Evolutionary conservation across 2,329 filamentous ascomycete genomes (phyloP).

Genomic region (Capronia coronata): DNA sequence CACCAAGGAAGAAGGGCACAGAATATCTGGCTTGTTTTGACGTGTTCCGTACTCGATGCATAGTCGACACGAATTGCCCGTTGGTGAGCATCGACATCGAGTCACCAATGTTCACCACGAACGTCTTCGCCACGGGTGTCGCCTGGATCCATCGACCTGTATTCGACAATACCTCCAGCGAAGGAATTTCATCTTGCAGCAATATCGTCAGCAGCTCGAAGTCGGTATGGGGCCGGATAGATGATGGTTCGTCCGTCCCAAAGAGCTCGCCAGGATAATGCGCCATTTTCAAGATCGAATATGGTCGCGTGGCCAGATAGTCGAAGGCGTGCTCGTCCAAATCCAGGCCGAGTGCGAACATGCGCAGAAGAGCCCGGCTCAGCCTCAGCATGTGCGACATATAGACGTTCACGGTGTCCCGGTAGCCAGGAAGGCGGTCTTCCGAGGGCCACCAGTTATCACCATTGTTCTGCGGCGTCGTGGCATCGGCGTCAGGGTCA

Average conservation of each 20-base stretch:
- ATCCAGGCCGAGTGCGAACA: slow-evolving; percentile 51
- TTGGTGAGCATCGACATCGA: slow-evolving; percentile 48
- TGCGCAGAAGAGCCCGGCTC: slow-evolving; percentile 46
- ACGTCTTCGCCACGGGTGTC: slow-evolving; percentile 37
- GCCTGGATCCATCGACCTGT: slow-evolving; percentile 41
- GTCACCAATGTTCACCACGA: slow-evolving; percentile 48
- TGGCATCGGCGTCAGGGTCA: slow-evolving; percentile 10
- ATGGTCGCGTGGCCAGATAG: slow-evolving; percentile 48
- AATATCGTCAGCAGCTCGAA: slow-evolving; percentile 50
- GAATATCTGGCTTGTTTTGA: slow-evolving; percentile 36
- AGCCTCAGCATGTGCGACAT: slow-evolving; percentile 37
- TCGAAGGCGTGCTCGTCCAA: slow-evolving; percentile 53
- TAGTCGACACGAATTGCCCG: slow-evolving; percentile 45
- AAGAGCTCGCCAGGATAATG: slow-evolving; percentile 40
- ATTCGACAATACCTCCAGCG: slow-evolving; percentile 44
- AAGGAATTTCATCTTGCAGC: slow-evolving; percentile 49
- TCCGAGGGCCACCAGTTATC: slow-evolving; percentile 20
- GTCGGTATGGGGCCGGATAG: slow-evolving; percentile 40
- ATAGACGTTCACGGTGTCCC: slow-evolving; percentile 9
- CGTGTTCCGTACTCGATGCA: slow-evolving; percentile 48
- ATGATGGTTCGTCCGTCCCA: slow-evolving; percentile 28
- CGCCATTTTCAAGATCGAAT: slow-evolving; percentile 39
- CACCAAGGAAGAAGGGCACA: slow-evolving; percentile 53
- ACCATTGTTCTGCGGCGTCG: slow-evolving; percentile 10
- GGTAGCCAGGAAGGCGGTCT: slow-evolving; percentile 13